Conservation (phyloP, 1,139 yeast species). For the Yamadazyma mexicana region DNA sequence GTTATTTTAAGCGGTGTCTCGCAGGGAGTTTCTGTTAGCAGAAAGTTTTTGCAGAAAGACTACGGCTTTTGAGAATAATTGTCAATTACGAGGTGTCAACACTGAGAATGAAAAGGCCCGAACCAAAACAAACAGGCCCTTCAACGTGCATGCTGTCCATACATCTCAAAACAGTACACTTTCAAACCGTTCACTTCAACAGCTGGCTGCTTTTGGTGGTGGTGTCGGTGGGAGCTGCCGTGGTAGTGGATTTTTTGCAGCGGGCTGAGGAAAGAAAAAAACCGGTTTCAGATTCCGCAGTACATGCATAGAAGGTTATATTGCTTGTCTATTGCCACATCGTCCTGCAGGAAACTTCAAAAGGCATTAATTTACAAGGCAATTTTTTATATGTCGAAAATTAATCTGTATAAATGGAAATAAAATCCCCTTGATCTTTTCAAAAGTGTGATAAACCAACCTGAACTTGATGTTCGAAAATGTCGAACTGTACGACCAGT, state of each 20-base stretch:
- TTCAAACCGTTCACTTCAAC: too few species aligned
- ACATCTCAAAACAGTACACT: too few species aligned
- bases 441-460: too few species aligned
- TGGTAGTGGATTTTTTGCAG: too few species aligned
- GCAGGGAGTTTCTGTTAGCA: constrained; percentile 8
- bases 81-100: too few species aligned
- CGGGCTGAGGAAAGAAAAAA: not conserved
- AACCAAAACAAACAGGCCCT: too few species aligned
- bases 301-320: constrained; percentile 4
- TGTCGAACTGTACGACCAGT: constrained; percentile 33
- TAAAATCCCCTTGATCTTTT: not conserved
- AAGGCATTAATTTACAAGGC: constrained; percentile 6
- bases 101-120: too few species aligned
- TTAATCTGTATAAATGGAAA: not conserved
- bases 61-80: not conserved
- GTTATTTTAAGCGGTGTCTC: not conserved
- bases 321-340: constrained; percentile 3
- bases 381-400: not conserved
- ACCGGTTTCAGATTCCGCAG: not conserved
- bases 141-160: too few species aligned
- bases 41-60: too few species aligned
- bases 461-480: constrained; percentile 9
- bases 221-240: too few species aligned
- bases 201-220: too few species aligned
- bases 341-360: constrained; percentile 4